Conservation (phyloP, 2,329 filamentous ascomycete species). For the Chaetomium globosum region DNA sequence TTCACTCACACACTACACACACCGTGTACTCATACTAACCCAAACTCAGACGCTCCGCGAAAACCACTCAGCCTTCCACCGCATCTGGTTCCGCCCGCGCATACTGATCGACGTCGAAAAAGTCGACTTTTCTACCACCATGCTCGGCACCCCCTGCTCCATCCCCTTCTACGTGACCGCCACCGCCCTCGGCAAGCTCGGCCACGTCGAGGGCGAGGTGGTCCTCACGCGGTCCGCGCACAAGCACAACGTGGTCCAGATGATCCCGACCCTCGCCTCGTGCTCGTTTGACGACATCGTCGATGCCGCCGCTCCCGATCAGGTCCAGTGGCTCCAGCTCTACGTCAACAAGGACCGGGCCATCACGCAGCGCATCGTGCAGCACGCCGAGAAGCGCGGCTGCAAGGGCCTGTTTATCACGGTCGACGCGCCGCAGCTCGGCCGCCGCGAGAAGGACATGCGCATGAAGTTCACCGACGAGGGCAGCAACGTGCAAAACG, state of each 20-base stretch:
- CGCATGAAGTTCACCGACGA: constrained; percentile 84
- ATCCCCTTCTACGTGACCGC: constrained; percentile 97
- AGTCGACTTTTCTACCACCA: constrained; percentile 84
- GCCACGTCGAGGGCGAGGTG: constrained; percentile 91
- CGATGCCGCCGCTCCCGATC: constrained; percentile 76
- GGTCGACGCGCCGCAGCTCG: constrained; percentile 93
- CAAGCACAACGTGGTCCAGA: constrained; percentile 90
- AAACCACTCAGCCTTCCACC: constrained; percentile 94
- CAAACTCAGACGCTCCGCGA: constrained; percentile 77
- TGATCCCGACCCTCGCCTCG: constrained; percentile 96
- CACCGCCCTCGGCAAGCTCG: constrained; percentile 92
- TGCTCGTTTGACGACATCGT: constrained; percentile 98
- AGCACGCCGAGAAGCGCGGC: constrained; percentile 87
- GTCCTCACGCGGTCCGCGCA: constrained; percentile 80
- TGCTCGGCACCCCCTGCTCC: constrained; percentile 83
- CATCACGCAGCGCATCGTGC: constrained; percentile 86
- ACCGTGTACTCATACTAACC: constrained; percentile 7
- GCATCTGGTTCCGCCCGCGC: constrained; percentile 92
- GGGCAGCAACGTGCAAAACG: constrained; percentile 79
- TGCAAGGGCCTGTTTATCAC: constrained; percentile 98
- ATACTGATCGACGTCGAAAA: constrained; percentile 87
- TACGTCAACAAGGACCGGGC: constrained; percentile 95
- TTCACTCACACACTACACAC: background rate
- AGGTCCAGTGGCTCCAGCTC: constrained; percentile 95
- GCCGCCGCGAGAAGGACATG: constrained; percentile 97